These are phyloP conservation scores for Zelonia costaricensis DNA, from an alignment of 208 protist genomes.

Conservation along the genomic window DNA sequence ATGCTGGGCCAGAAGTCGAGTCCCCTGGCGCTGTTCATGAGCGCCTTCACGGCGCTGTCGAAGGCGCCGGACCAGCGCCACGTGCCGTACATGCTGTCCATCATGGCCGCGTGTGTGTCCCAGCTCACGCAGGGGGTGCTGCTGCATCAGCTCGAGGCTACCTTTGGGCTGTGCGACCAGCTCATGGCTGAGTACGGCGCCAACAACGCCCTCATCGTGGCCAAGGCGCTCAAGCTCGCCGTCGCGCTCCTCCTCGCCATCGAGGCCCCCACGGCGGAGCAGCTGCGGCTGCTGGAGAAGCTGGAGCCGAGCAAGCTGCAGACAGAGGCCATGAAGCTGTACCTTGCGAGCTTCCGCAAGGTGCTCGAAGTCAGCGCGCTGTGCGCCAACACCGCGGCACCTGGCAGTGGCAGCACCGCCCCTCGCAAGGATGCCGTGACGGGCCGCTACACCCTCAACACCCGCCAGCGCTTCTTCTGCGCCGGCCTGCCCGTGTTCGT, in stretches of 20 bases:
- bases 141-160: slow-evolving; percentile 41
- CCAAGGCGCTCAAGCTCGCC: slow-evolving; percentile 75
- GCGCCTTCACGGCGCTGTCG: slow-evolving; percentile 62
- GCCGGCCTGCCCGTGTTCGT: slow-evolving; percentile 52
- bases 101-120: slow-evolving; percentile 73
- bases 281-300: slow-evolving; percentile 42
- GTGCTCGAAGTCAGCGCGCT: slow-evolving; percentile 73
- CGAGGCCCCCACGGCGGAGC: slow-evolving; percentile 51
- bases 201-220: slow-evolving; percentile 58
- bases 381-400: slow-evolving; percentile 10
- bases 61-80: slow-evolving; percentile 71
- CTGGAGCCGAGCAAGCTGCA: slow-evolving; percentile 80
- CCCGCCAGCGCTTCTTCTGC: slow-evolving; percentile 41
- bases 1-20: slow-evolving; percentile 61
- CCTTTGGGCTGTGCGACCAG: slow-evolving; percentile 63
- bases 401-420: background rate
- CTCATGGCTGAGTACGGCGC: slow-evolving; percentile 71
- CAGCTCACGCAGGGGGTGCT: slow-evolving; percentile 73
- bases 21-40: slow-evolving; percentile 84
- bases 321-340: slow-evolving; percentile 64
- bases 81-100: slow-evolving; percentile 80
- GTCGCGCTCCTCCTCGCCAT: slow-evolving; percentile 66
- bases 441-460: slow-evolving; percentile 23
- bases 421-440: slow-evolving; percentile 17
- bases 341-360: slow-evolving; percentile 79